Conservation (phyloP, 2,329 filamentous ascomycete genomes). For the Ophiostoma ulmi region DNA sequence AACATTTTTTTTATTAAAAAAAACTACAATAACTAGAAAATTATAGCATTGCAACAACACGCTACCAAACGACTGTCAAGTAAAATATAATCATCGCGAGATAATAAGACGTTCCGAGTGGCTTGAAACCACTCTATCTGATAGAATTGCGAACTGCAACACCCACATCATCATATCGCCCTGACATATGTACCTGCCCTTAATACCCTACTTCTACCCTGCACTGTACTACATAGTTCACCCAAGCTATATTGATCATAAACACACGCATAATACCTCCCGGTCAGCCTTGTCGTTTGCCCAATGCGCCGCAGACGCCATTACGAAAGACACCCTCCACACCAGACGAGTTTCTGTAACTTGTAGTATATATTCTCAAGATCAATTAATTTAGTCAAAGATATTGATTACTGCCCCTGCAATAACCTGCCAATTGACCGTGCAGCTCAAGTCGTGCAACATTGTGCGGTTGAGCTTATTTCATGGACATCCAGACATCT, state of each 20-base stretch:
- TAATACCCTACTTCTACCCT: neutral
- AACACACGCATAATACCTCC: neutral
- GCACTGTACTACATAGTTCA: neutral
- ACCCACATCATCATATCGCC: neutral
- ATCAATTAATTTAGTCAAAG: too few species aligned
- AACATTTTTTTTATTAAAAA: too few species aligned
- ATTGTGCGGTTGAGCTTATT: neutral
- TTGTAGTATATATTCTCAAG: too few species aligned
- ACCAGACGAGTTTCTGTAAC: too few species aligned
- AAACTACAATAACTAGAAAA: too few species aligned
- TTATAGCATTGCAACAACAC: too few species aligned
- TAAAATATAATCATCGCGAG: too few species aligned
- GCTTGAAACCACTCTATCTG: neutral
- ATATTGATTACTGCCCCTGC: too few species aligned
- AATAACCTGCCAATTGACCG: neutral
- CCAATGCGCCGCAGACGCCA: neutral
- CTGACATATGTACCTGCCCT: neutral
- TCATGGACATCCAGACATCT: neutral
- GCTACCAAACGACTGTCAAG: too few species aligned
- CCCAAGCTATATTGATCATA: neutral
- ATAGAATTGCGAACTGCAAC: neutral
- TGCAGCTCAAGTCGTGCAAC: neutral
- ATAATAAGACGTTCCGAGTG: neutral
- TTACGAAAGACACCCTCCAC: neutral
- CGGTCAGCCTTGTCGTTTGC: neutral